Base-by-base conservation (phyloP, 257 asterid species). In the Linaria vulgaris region DNA sequence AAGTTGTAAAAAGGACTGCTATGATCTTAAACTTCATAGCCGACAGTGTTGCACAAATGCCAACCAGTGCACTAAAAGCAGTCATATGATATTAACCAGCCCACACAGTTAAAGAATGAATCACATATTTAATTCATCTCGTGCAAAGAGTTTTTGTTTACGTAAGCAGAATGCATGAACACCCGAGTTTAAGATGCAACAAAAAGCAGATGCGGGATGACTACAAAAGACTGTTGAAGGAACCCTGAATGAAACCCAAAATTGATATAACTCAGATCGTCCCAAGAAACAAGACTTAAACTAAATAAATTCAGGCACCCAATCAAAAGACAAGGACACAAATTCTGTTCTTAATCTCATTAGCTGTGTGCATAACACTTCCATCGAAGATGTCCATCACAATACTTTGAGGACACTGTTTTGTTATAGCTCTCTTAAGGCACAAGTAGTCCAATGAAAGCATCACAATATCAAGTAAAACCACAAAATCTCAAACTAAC, bases 401-500 rank as follows among this genome's bases (percentile, higher is more conserved):
- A 53, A 27, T 2, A 6, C n/a, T 27, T 27, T 27, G 6, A 27
- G 34, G 34, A 6, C 34, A 27, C 3, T 3, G 34, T 27, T 27
- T 27, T 27, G 34, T 27, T 27, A 2, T 2, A 27, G 3, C 34
- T n/a, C 17, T 12, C 25, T 19, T 56, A 56, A 56, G 49, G 4
- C 15, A 44, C 41, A 34, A 34, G 41, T 8, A n/a, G n/a, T n/a
- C n/a, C 41, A 4, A 44, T 13, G 49, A 44, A 19, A 12, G 17
- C 49, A 44, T 44, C 15, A 44, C 4, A 0, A 44, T 13, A 1
- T 2, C 15, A 1, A 59, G 31, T 11, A 3, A 9, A 43, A 24
- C 19, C 19, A 24, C 45, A 45, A 55, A 30, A 13, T n/a, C n/a
- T 47, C 27, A 9, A 69, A 69, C 83, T 49, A 69, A 83, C 89